Base-by-base conservation (phyloP, 805 yeast genomes). In the Metschnikowia rubicola region DNA sequence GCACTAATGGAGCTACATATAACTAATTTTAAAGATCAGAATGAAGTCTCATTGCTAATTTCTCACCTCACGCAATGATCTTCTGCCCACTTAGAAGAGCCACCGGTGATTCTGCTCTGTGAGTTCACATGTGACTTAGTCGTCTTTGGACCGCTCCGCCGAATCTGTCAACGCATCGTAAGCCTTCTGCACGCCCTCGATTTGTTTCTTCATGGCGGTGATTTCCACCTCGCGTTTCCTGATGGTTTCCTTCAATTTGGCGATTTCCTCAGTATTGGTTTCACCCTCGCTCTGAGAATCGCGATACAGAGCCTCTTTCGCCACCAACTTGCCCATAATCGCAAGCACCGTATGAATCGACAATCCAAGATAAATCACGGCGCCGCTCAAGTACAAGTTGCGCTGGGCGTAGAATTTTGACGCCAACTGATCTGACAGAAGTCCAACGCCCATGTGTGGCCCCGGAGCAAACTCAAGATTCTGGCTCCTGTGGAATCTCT, bases 351-450 rank as follows among this genome's bases (percentile, higher is more conserved):
- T 79, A 33, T 71, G 73, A 47, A 81, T 80, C 9, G 83, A 79
- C 40, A 81, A 53, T 47, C 67, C 70, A 56, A 80, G 72, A 62
- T 78, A 82, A 48, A 82, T 62, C 4, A 81, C 82, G 8, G 83
- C 84, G 8, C 87, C 88, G 12, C 81, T 74, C 45, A 82, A 71
- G 60, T 82, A 82, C 36, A 80, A 68, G 54, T 82, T 82, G 59
- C 88, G 71, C 61, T 82, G 87, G 35, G 82, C 73, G 55, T 80
- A 82, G 47, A 83, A 81, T 50, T 81, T 78, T 4, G 79, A 68
- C 5, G 85, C 86, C 53, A 80, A 63, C 50, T 72, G 77, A 19
- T 82, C 85, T 34, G 70, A 64, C 36, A 75, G 69, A 39, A 75
- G 66, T 13, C 42, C 50, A 5, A 39, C 46, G 5, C 47, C 48